Evolutionary conservation across 106 monocot genomes (phyloP).

Genomic region (Narthecium ossifragum): DNA sequence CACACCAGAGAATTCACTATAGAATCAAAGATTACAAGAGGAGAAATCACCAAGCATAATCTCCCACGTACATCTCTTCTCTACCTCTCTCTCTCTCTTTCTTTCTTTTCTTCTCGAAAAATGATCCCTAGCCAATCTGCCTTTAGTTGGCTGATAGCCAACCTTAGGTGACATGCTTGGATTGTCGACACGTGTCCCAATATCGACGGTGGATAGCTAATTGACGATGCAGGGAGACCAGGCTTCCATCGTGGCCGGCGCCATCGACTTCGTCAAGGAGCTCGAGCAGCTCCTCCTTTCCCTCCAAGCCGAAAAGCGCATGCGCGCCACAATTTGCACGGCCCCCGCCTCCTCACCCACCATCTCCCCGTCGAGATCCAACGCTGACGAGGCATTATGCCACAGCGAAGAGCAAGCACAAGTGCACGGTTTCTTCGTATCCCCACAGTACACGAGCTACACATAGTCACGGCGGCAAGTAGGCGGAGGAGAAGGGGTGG

Average conservation of each 20-base stretch:
- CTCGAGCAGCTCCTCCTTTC: conserved; percentile 75
- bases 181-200: no score
- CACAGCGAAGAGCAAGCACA: no score
- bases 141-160: no score
- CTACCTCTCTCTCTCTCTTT: no score
- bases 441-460: conserved; percentile 65
- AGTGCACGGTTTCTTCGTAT: conserved; percentile 41
- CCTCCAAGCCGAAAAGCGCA: conserved; percentile 47
- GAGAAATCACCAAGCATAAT: no score
- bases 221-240: conserved; percentile 63
- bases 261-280: conserved; percentile 84
- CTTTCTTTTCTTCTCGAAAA: no score
- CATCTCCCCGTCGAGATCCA: neutral
- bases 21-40: no score
- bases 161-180: no score
- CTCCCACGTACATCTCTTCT: no score
- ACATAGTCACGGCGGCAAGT: conserved; percentile 16
- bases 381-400: neutral
- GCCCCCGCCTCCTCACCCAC: neutral
- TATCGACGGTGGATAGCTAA: no score
- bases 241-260: conserved; percentile 79
- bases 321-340: neutral
- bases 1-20: no score
- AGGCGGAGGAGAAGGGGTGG: conserved; percentile 19
- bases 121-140: no score